Evolutionary conservation across 768 basidiomycete species (phyloP).

Genomic region (Pleurotus ostreatus): DNA sequence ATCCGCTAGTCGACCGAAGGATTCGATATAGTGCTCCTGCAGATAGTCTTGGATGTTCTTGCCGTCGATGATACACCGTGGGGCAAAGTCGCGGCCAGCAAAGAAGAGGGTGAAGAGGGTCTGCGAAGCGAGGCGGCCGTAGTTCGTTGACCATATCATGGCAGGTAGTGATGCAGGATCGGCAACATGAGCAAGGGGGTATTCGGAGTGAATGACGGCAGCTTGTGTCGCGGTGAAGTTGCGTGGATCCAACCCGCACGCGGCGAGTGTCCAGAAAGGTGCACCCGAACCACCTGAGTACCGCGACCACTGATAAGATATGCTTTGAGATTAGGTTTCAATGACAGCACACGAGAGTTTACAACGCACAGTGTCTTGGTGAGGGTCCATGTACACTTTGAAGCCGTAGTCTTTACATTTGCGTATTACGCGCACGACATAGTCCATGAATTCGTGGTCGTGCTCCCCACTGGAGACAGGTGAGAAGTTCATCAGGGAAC

Average conservation of each 20-base stretch:
- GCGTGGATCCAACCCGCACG: slow-evolving; percentile 86
- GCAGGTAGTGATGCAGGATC: slow-evolving; percentile 76
- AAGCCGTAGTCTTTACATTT: slow-evolving; percentile 94
- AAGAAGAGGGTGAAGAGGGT: slow-evolving; percentile 96
- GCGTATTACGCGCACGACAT: slow-evolving; percentile 78
- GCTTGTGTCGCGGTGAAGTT: slow-evolving; percentile 83
- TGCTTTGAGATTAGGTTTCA: neutral
- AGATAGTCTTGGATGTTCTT: slow-evolving; percentile 89
- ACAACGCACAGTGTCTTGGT: slow-evolving; percentile 85
- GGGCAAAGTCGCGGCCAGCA: slow-evolving; percentile 85
- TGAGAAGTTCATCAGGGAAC: slow-evolving; percentile 9
- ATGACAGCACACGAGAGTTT: neutral
- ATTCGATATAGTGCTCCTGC: slow-evolving; percentile 70
- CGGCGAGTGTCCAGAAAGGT: slow-evolving; percentile 88
- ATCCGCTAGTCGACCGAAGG: slow-evolving; percentile 74
- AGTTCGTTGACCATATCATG: slow-evolving; percentile 98
- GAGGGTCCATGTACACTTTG: slow-evolving; percentile 89
- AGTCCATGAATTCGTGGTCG: slow-evolving; percentile 90
- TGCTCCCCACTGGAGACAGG: slow-evolving; percentile 65
- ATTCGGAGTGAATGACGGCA: slow-evolving; percentile 88
- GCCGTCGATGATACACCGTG: slow-evolving; percentile 88
- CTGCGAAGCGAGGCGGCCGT: slow-evolving; percentile 81
- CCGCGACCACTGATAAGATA: slow-evolving; percentile 77
- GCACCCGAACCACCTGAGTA: slow-evolving; percentile 94
- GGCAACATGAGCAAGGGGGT: slow-evolving; percentile 56